Evolutionary conservation across 495 filamentous ascomycete genomes (phyloP), one percentile per base, ranked within the genome.

Genomic region (Thermochaetoides thermophila): DNA sequence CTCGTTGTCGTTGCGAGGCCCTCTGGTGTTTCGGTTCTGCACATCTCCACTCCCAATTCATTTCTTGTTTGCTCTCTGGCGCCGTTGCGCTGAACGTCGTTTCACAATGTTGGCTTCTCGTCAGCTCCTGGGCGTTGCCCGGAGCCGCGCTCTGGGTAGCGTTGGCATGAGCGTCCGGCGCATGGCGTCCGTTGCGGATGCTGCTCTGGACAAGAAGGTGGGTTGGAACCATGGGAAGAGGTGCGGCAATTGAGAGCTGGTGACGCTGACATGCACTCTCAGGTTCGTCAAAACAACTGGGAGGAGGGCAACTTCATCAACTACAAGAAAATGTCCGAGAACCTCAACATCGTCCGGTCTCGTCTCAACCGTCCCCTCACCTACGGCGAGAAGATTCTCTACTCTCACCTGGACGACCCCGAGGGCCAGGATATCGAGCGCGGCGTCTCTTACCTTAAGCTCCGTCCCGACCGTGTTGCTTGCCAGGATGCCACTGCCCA

Each of bases 401-500:
- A 97, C 75, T 94, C 85, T 43, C 89, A 97, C 64, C 69, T 97
- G 55, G 89, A 97, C 65, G 84, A 97, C 57, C 91, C 91, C 32
- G 81, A 97, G 46, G 77, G 76, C 44, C 84, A 93, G 57, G 89
- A 95, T 5, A 89, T 96, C 45, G 76, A 96, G 75, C 81, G 89
- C 51, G 89, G 89, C 45, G 76, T 73, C 40, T 93, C 83, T 35
- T 96, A 97, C 68, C 77, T 97, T 36, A 91, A 81, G 63, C 75
- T 97, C 39, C 81, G 89, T 34, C 91, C 91, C 27, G 89, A 97
- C 58, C 82, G 89, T 61, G 91, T 97, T 48, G 91, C 91, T 64
- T 95, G 87, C 71, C 89, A 97, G 71, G 89, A 97, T 74, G 89
- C 89, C 46, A 97, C 91, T 17, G 89, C 89, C 40, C 89, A 97